Percentiles rank a stretch among this genome's conserved stretches.
Conservation (phyloP, 1,284 basidiomycete genomes). For the Cryptococcus maquisensis region DNA sequence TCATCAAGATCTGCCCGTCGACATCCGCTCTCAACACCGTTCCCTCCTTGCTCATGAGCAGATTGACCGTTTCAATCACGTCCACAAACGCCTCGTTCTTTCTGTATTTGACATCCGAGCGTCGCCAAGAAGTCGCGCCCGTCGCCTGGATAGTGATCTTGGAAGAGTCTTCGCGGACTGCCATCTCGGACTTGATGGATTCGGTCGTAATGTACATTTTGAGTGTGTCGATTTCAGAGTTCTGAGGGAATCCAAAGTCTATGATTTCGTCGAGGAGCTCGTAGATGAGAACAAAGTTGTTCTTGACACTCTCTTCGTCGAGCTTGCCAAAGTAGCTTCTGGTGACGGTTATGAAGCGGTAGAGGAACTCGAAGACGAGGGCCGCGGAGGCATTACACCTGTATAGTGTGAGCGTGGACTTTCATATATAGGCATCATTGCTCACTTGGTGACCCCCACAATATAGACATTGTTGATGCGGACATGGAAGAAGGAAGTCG, state of each 20-base stretch:
- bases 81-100: constrained; percentile 99
- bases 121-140: constrained; percentile 87
- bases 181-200: constrained; percentile 78
- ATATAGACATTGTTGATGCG: constrained; percentile 91
- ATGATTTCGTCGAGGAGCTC: constrained; percentile 95
- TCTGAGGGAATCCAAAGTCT: constrained; percentile 99
- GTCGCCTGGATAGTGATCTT: constrained; percentile 97
- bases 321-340: constrained; percentile 96
- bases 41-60: constrained; percentile 94
- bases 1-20: constrained; percentile 96
- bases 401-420: not conserved
- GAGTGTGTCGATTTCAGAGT: constrained; percentile 93
- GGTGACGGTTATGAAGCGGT: constrained; percentile 89
- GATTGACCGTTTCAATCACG: constrained; percentile 92
- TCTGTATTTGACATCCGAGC: constrained; percentile 92
- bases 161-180: constrained; percentile 79
- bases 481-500: constrained; percentile 96
- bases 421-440: constrained; percentile 1
- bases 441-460: constrained; percentile 89
- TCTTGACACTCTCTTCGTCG: constrained; percentile 96
- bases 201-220: constrained; percentile 99
- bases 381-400: constrained; percentile 96
- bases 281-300: constrained; percentile 96
- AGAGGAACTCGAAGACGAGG: constrained; percentile 95
- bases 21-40: constrained; percentile 93